Conservation (phyloP, 306 rosid species). For the Malus asiatica region DNA sequence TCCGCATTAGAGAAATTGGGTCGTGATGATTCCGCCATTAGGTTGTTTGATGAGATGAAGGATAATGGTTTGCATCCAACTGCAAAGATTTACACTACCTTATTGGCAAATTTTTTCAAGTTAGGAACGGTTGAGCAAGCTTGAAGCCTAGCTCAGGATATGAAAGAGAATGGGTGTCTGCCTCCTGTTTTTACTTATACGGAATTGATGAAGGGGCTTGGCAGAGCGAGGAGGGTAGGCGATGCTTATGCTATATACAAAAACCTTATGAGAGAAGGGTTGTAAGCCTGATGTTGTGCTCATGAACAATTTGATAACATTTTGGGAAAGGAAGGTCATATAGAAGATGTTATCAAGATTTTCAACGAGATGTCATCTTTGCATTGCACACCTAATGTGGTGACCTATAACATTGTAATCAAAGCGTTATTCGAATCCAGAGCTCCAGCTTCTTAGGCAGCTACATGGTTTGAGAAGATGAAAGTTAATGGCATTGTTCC, state of each 20-base stretch:
- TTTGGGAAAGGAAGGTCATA: no score
- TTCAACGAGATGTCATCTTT: no score
- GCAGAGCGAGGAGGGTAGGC: conserved; percentile 74
- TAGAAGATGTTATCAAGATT: no score
- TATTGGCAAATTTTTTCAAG: conserved; percentile 64
- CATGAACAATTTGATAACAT: conserved; percentile 53
- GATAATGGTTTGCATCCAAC: conserved; percentile 76
- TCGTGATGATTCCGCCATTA: conserved; percentile 59
- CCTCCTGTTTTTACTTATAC: conserved; percentile 76
- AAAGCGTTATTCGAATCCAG: conserved; percentile 66
- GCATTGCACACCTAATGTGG: conserved; percentile 3
- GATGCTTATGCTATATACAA: conserved; percentile 49
- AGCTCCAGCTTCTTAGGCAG: conserved; percentile 57
- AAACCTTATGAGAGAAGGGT: conserved; percentile 58
- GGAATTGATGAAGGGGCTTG: conserved; percentile 82
- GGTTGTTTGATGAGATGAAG: conserved; percentile 83
- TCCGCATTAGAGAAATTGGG: conserved; percentile 64
- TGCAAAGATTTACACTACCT: conserved; percentile 63
- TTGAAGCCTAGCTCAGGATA: conserved; percentile 51
- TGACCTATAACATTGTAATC: conserved; percentile 69
- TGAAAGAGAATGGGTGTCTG: conserved; percentile 58
- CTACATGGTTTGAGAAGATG: conserved; percentile 83
- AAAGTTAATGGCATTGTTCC: conserved; percentile 59
- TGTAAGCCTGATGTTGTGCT: conserved; percentile 73
- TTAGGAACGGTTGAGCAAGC: conserved; percentile 61